Evolutionary conservation across 495 filamentous ascomycete genomes (phyloP), one percentile per base, ranked within the genome.

Genomic region (Aspergillus wentii): DNA sequence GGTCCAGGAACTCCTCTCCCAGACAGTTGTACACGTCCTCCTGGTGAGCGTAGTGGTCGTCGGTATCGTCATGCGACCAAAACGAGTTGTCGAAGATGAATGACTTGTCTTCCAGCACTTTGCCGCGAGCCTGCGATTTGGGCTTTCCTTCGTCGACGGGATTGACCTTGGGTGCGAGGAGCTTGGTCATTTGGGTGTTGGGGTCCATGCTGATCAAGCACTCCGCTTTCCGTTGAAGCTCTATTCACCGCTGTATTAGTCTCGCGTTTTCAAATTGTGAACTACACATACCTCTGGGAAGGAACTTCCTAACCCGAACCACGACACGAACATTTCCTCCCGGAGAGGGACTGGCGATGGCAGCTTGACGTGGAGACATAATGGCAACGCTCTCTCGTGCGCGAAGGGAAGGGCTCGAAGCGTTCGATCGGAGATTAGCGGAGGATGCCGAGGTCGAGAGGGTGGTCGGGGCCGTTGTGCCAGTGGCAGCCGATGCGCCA

Each of bases 11-110:
- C 46, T 97, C 94, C 56, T 97, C 92, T 22, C 94, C 92, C 4
- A 99, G 74, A 21, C 81, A 80, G 56, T 94, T 85, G 69, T 99
- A 99, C 29, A 99, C 83, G 54, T 96, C 86, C 46, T 90, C 88
- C 51, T 99, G 92, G 40, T 80, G 69, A 14, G 85, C 86, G 50
- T 88, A 90, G 51, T 88, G 82, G 34, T 79, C 69, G 46, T 94
- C 88, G 18, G 63, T 50, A 22, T 70, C 66, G 49, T 91, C 63
- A 58, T 94, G 87, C 38, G 90, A 95, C 88, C 90, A 97, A 64
- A 96, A 99, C 1, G 88, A 95, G 57, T 89, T 94, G 66, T 99
- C 92, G 49, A 99, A 99, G 8, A 83, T 88, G 49, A 99, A 99
- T 0, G 72, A 70, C 64, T 94, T 96, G 52, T 94, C 85, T 50